phyloP scores from a whole-genome alignment of 495 filamentous ascomycete species.

The Podospora bellae-mahoneyi region DNA sequence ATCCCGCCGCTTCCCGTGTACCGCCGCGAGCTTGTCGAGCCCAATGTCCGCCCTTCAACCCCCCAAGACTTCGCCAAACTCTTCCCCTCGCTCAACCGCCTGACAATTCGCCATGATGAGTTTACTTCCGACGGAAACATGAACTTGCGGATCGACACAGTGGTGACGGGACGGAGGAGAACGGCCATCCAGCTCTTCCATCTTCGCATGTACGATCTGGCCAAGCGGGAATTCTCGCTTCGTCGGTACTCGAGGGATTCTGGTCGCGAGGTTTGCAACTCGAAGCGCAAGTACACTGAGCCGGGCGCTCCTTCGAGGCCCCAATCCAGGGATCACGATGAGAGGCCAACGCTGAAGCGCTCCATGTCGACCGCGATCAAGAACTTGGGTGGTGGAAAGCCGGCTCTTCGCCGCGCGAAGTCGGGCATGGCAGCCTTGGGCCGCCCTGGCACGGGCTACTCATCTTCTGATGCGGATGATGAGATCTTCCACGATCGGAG shows the following conservation, averaged over 20 bases:
- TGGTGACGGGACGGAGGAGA: conserved; percentile 56
- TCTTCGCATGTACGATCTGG: conserved; percentile 90
- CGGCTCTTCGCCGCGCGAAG: conserved; percentile 50
- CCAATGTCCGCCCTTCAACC: conserved; percentile 67
- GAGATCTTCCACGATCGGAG: conserved; percentile 39
- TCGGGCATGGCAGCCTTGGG: conserved; percentile 36
- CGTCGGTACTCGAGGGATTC: conserved; percentile 90
- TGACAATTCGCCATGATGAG: conserved; percentile 89
- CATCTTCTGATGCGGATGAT: conserved; percentile 44
- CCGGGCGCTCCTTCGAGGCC: conserved; percentile 35
- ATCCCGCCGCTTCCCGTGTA: conserved; percentile 58
- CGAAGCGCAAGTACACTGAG: conserved; percentile 64
- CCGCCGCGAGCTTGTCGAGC: conserved; percentile 54
- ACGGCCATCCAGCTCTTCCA: conserved; percentile 85
- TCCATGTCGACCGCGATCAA: conserved; percentile 75
- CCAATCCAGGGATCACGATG: conserved; percentile 18
- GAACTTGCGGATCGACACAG: conserved; percentile 88
- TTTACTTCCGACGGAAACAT: conserved; percentile 92
- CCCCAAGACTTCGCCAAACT: conserved; percentile 79
- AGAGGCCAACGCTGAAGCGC: conserved; percentile 52
- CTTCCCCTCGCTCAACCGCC: conserved; percentile 77
- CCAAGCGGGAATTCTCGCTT: conserved; percentile 81
- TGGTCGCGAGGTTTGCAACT: conserved; percentile 89
- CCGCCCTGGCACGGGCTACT: conserved; percentile 45
- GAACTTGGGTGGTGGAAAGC: conserved; percentile 56